Evolutionary conservation across 108 stramenopile genomes (phyloP), one percentile per base, ranked within the genome.

Genomic region (Pseudonitzschia multistriata): DNA sequence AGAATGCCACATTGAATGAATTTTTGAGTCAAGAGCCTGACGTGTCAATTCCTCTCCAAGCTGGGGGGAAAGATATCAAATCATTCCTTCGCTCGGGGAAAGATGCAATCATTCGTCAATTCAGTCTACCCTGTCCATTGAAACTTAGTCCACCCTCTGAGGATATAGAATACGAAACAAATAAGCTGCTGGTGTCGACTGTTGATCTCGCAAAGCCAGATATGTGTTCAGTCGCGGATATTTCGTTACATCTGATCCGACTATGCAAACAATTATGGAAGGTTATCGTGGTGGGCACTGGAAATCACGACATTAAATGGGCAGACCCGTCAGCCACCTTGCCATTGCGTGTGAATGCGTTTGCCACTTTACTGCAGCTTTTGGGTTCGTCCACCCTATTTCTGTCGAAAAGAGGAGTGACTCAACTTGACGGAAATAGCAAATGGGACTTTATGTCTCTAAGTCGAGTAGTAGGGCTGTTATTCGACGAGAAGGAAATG

Each of bases 271-370:
- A 85, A 66, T 67, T 94, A 15, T 89, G 81, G 85, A 74, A 84
- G 42, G 75, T 80, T 34, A 40, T 82, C 28, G 78, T 88, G 40
- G 62, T 67, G 35, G 93, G 93, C 3, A 84, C 73, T 28, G 90
- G 85, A 14, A 80, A 88, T 35, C 78, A 86, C 25, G 83, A 81
- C 27, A 67, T 94, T 15, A 68, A 77, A 40, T 94, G 89, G 90
- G 86, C 93, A 40, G 89, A 91, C 67, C 94, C 94, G 22, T 82
- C 85, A 21, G 76, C 88, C 14, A 40, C 78, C 21, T 76, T 91
- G 15, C 85, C 91, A 48, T 76, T 95, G 14, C 81, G 94, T 30
- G 67, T 92, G 11, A 88, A 95, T 67, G 81, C 91, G 13, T 95
- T 95, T 68, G 89, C 89, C 14, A 73, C 88, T 31, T 68, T 95